A percentile compares a stretch with the other conserved stretches of the same genome.
These are phyloP conservation scores for Epichloe baconii DNA, from an alignment of 2,329 filamentous ascomycete genomes.

Conservation along the genomic window DNA sequence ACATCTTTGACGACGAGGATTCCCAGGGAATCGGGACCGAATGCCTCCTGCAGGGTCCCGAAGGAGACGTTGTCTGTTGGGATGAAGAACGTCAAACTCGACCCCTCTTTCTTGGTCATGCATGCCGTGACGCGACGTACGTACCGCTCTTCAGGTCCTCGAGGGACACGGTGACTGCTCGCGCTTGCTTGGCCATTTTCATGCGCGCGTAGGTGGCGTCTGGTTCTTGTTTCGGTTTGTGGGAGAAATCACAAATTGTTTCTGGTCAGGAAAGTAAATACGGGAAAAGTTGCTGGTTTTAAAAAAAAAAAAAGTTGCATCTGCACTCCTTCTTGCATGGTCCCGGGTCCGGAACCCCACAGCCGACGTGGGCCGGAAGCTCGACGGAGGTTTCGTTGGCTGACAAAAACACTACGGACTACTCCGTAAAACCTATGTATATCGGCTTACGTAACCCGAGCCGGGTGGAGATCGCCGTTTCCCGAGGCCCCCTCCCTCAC, in stretches of 20 bases:
- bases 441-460: constrained; percentile 13
- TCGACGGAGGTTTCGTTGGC: no score
- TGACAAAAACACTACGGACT: no score
- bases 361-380: neutral
- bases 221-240: no score
- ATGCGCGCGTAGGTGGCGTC: neutral
- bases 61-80: constrained; percentile 51
- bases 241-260: no score
- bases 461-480: no score
- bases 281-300: neutral
- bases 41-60: constrained; percentile 60
- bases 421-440: no score
- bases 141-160: constrained; percentile 45
- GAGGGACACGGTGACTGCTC: constrained; percentile 49
- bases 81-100: constrained; percentile 2
- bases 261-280: neutral
- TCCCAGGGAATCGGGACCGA: constrained; percentile 79
- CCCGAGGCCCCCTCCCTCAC: no score
- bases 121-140: constrained; percentile 4
- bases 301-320: neutral
- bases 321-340: neutral
- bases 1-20: constrained; percentile 90
- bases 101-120: no score
- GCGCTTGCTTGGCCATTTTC: constrained; percentile 33
- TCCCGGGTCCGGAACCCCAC: neutral